These are phyloP conservation scores for Skeletonema costatum DNA, from an alignment of 108 stramenopile genomes.

Conservation along the genomic window DNA sequence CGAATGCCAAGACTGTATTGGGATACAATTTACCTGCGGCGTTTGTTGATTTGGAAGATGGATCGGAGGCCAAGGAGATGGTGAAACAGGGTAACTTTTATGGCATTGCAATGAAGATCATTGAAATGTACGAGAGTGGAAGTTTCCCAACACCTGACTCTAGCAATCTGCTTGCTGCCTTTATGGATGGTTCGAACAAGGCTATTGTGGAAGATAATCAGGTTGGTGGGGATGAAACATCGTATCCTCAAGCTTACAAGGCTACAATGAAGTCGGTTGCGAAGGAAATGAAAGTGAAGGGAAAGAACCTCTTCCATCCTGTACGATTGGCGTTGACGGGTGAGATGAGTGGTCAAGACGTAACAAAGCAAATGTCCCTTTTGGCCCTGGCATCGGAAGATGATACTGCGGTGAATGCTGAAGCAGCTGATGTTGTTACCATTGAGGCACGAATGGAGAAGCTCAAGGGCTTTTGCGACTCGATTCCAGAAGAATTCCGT, in stretches of 20 bases:
- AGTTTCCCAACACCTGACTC: constrained; percentile 66
- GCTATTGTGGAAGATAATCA: constrained; percentile 75
- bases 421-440: constrained; percentile 59
- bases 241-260: constrained; percentile 70
- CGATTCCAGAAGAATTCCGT: constrained; percentile 81
- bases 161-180: constrained; percentile 61
- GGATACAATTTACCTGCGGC: constrained; percentile 76
- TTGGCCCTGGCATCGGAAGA: constrained; percentile 67
- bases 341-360: constrained; percentile 97
- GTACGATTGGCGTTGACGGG: constrained; percentile 93
- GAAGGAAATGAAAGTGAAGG: constrained; percentile 85
- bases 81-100: constrained; percentile 85
- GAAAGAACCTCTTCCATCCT: constrained; percentile 94
- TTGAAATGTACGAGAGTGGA: constrained; percentile 58
- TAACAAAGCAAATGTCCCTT: constrained; percentile 91
- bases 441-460: constrained; percentile 67
- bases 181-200: constrained; percentile 70
- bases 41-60: constrained; percentile 67
- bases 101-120: constrained; percentile 52
- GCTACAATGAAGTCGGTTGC: constrained; percentile 84
- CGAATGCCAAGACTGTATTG: constrained; percentile 81
- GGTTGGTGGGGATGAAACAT: constrained; percentile 62
- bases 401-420: constrained; percentile 62
- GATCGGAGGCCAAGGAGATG: constrained; percentile 75
- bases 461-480: constrained; percentile 71